Evolutionary conservation across 257 asterid genomes (phyloP), one percentile per base, ranked within the genome.

Genomic region (Lantana camara): DNA sequence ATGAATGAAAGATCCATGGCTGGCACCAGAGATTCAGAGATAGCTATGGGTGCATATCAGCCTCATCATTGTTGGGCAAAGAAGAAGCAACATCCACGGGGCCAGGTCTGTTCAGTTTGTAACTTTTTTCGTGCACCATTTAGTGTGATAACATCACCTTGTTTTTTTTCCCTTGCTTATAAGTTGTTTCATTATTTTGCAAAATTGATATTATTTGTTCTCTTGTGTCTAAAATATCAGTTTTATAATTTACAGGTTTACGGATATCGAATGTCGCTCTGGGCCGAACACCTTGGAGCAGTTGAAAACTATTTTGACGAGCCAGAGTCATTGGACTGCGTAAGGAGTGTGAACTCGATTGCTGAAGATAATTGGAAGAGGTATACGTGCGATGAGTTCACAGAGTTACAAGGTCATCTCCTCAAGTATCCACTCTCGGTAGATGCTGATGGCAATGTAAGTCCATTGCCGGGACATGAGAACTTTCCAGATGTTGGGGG

Each of bases 31-130:
- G 97, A 91, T 80, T 83, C 96, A 1, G 97, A 91, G 83, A 85
- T 91, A 61, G 96, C 96, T 48, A 91, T 85, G 97, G 97, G 97
- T 45, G 88, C 96, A 21, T 91, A 88, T 85, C 97, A 91, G 74
- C 94, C 95, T 51, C 86, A 84, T 63, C 83, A 82, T 56, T 69
- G 85, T 11, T 80, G 95, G 93, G 68, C 67, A 29, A 75, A 66
- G 70, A 77, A 82, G 71, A 73, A 73, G 60, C 69, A 51, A 45
- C 91, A 67, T 73, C 97, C 97, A 41, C 86, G 15, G 29, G 96
- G 97, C 65, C 88, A 91, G 97, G 97, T 90, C 60, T 68, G 80
- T 67, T 60, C 41, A 46, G 50, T 46, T 68, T 29, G 30, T 48
- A 47, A 30, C 8, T n/a, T 42, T 54, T 74, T 60, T 24, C 60